Base-by-base conservation (phyloP, 768 basidiomycete species). In the Pilatotrama ljubarskyi region DNA sequence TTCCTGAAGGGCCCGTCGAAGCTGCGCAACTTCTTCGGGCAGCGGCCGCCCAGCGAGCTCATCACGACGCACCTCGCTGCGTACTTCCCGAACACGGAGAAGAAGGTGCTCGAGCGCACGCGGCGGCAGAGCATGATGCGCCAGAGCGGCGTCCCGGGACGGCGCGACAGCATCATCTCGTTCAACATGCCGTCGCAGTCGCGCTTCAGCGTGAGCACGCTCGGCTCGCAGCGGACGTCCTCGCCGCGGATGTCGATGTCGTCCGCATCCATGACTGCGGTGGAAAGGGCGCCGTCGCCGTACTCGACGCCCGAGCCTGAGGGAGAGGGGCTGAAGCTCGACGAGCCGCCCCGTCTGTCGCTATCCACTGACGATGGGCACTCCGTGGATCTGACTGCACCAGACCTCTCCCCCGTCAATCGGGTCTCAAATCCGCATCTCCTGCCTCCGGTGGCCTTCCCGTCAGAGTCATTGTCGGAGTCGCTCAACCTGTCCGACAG, bases 21-120 rank as follows among this genome's bases (percentile, higher is more conserved):
- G 69, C 72, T 95, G 47, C 91, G 91, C 74, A 95, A 94, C 79
- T 99, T 98, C 80, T 96, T 98, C 66, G 97, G 96, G 15, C 97
- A 98, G 69, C 90, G 97, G 40, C 97, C 97, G 0, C 95, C 97
- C 0, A 93, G 91, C 75, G 97, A 98, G 73, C 85, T 98, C 63
- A 98, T 98, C 77, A 92, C 95, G 24, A 96, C 81, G 7, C 95
- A 98, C 70, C 75, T 98, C 51, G 86, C 90, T 18, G 95, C 97
- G 61, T 99, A 90, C 78, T 99, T 99, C 85, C 97, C 97, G 1
- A 82, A 84, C 63, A 87, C 93, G 3, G 94, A 97, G 79, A 93
- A 90, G 77, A 95, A 90, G 75, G 90, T 91, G 37, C 78, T 99
- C 40, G 84, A 90, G 72, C 87, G 94, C 51, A 93, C 93, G 7